These are phyloP conservation scores for Globisporangium cystogenes DNA, from an alignment of 352 stramenopile genomes.

Conservation along the genomic window DNA sequence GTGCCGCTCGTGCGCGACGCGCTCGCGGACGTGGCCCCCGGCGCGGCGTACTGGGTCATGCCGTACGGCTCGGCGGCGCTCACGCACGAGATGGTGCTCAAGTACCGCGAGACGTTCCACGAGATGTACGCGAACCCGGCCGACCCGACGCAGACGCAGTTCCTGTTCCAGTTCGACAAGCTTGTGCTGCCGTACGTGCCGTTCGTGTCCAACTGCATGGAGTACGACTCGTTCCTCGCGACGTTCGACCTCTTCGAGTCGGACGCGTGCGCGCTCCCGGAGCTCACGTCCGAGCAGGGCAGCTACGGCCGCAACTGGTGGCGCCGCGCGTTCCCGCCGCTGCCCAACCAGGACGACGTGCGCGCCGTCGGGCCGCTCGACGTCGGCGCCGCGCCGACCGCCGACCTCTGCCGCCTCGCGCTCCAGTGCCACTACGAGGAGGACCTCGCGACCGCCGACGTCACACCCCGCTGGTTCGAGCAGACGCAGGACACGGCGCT, in stretches of 20 bases:
- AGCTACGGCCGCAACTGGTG: conserved; percentile 65
- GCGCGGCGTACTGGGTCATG: conserved; percentile 63
- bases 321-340: conserved; percentile 61
- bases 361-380: conserved; percentile 85
- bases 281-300: conserved; percentile 61
- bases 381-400: conserved; percentile 82
- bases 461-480: conserved; percentile 96
- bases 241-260: conserved; percentile 92
- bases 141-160: conserved; percentile 34
- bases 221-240: conserved; percentile 95
- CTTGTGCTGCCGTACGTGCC: conserved; percentile 93
- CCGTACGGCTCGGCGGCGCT: conserved; percentile 58
- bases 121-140: conserved; percentile 72
- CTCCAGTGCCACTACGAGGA: conserved; percentile 94
- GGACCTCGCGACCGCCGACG: conserved; percentile 78
- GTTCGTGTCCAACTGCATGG: conserved; percentile 95
- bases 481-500: conserved; percentile 80
- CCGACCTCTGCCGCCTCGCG: conserved; percentile 89
- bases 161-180: conserved; percentile 73
- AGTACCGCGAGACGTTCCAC: conserved; percentile 96
- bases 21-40: conserved; percentile 44
- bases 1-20: conserved; percentile 79
- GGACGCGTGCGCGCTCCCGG: conserved; percentile 87
- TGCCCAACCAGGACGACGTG: conserved; percentile 95
- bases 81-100: conserved; percentile 86